Conservation (phyloP, 257 asterid species). For the Verbena officinalis region DNA sequence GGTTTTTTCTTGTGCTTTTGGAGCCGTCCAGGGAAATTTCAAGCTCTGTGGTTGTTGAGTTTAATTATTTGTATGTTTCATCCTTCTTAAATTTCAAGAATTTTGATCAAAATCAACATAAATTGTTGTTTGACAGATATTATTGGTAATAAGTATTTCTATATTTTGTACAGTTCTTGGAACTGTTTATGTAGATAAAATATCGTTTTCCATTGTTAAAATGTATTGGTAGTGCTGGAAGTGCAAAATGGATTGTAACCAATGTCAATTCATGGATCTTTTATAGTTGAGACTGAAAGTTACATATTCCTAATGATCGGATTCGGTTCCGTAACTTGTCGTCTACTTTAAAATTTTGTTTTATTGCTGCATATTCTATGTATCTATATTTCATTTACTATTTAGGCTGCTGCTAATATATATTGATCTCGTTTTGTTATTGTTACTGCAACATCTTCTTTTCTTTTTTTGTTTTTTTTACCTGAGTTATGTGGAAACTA, state of each 20-base stretch:
- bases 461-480: background rate
- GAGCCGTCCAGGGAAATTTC: slow-evolving; percentile 69
- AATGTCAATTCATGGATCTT: background rate
- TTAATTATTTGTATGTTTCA: background rate
- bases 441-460: background rate
- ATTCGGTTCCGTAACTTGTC: background rate
- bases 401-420: background rate
- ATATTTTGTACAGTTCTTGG: too few relatives aligned
- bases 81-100: background rate
- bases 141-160: too few relatives aligned
- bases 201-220: background rate
- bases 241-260: background rate
- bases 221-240: too few relatives aligned
- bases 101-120: background rate
- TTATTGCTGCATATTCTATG: slow-evolving; percentile 25
- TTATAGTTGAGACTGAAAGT: slow-evolving; percentile 26
- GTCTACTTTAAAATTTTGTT: slow-evolving; percentile 1
- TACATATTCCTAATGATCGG: slow-evolving; percentile 21
- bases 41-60: background rate
- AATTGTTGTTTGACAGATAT: too few relatives aligned
- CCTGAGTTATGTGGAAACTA: background rate
- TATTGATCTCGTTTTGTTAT: too few relatives aligned
- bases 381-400: background rate
- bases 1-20: slow-evolving; percentile 61
- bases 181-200: background rate